Evolutionary conservation across 345 rosid species (phyloP), one percentile per base, ranked within the genome.

Genomic region (Camelina sativa): DNA sequence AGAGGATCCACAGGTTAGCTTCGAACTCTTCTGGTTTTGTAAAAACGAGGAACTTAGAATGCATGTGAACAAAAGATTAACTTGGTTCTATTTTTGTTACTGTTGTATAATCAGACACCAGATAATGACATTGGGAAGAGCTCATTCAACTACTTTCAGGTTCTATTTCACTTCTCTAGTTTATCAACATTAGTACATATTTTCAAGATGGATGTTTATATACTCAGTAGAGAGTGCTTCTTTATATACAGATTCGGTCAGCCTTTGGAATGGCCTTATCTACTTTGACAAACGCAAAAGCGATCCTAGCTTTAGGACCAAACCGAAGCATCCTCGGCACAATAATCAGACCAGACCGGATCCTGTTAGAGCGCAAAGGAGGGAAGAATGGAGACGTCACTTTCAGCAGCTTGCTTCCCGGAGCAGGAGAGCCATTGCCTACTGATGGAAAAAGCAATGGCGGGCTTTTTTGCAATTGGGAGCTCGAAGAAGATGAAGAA

Each of bases 121-220:
- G 95, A 91, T 48, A 91, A 94, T 37, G 97, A 90, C 79, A 85
- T 91, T 65, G 97, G 96, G 70, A 94, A 94, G 83, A 94, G 69
- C 80, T 94, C 98, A 8, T 94, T 82, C 81, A 94, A 94, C 80
- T 94, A 91, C 85, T 87, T 85, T 79, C 98, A 91, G 98, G 98
- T 94, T 69, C 67, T 71, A 75, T 70, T 70, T 53, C 59, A 28
- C 44, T 58, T 58, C 8, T 48, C 23, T 25, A 40, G 55, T 40
- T 13, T 51, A 23, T 65, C 7, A 35, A 38, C n/a, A 8, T 28
- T 19, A 48, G 51, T 32, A 22, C 19, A 52, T 28, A 23, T 8
- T 62, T 12, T 9, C 25, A 38, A 11, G 55, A 28, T 61, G 30
- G 9, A 19, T 9, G 25, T 25, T 17, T 28, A 25, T 23, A 25